Percentiles rank a stretch among this genome's conserved stretches.
These are phyloP conservation scores for Rhododendron kiyosumense DNA, from an alignment of 148 eudicot species.

Conservation along the genomic window DNA sequence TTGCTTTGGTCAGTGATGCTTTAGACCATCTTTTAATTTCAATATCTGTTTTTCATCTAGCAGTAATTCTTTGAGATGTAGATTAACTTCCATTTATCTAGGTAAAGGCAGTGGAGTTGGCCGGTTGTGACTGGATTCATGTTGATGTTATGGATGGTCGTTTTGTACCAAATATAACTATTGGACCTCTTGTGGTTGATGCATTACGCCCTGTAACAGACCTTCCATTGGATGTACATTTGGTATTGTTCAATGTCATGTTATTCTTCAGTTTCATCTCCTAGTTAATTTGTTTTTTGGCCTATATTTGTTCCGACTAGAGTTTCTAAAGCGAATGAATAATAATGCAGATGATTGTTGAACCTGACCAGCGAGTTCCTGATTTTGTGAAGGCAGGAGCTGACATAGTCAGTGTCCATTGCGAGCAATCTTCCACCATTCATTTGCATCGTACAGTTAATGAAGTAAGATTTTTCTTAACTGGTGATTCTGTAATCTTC, in stretches of 20 bases:
- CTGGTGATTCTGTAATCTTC: background rate
- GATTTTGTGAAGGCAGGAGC: constrained; percentile 99
- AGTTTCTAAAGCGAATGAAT: constrained; percentile 22
- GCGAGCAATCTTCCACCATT: constrained; percentile 95
- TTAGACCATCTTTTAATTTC: background rate
- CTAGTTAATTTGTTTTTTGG: background rate
- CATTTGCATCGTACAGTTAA: constrained; percentile 92
- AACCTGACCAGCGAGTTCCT: constrained; percentile 91
- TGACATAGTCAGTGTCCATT: constrained; percentile 91
- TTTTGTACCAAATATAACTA: constrained; percentile 96
- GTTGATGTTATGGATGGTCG: constrained; percentile 99
- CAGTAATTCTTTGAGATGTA: constrained; percentile 4
- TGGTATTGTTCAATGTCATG: constrained; percentile 46
- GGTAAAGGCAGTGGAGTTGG: constrained; percentile 97
- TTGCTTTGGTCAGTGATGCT: background rate
- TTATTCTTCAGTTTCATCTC: background rate
- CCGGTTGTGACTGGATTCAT: constrained; percentile 99
- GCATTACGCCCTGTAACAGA: constrained; percentile 96
- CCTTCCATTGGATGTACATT: constrained; percentile 94
- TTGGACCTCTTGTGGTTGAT: constrained; percentile 94
- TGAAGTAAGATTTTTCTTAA: constrained; percentile 41
- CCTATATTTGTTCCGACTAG: constrained; percentile 10
- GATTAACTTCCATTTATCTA: constrained; percentile 25
- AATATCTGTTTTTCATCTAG: background rate
- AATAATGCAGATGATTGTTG: constrained; percentile 86